Conservation (phyloP, 2,329 filamentous ascomycete genomes). For the Alternaria consortialis region DNA sequence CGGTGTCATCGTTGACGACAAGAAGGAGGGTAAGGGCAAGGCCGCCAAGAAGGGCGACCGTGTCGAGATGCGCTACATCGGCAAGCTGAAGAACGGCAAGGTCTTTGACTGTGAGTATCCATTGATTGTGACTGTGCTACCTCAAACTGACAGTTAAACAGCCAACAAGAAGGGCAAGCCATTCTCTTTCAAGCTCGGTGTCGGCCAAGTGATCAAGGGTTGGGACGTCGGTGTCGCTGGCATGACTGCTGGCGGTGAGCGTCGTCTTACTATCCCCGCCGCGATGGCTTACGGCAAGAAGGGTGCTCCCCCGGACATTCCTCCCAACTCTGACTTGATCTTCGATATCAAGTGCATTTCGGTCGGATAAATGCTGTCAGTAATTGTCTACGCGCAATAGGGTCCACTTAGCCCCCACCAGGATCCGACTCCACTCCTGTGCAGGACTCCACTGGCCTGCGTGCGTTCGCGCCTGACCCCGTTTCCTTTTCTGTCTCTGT, state of each 20-base stretch:
- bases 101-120: constrained; percentile 83
- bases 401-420: constrained; percentile 33
- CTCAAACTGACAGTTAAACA: constrained; percentile 52
- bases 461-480: constrained; percentile 29
- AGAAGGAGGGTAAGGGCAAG: constrained; percentile 86
- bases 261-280: constrained; percentile 88
- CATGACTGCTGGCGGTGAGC: constrained; percentile 93
- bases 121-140: not conserved
- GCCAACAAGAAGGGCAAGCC: constrained; percentile 99
- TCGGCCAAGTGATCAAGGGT: constrained; percentile 96
- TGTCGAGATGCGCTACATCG: constrained; percentile 96
- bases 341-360: constrained; percentile 75
- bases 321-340: constrained; percentile 86
- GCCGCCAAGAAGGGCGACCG: constrained; percentile 89
- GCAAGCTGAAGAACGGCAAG: constrained; percentile 91
- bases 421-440: constrained; percentile 42
- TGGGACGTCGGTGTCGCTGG: constrained; percentile 96
- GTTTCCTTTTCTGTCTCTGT: constrained; percentile 30
- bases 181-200: constrained; percentile 93
- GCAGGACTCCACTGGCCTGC: constrained; percentile 30
- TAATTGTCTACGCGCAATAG: constrained; percentile 22
- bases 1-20: constrained; percentile 93
- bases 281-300: constrained; percentile 89
- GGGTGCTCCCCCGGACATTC: constrained; percentile 78
- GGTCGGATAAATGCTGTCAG: constrained; percentile 51